Evolutionary conservation across 2,329 filamentous ascomycete species (phyloP).

Genomic region (Thelonectria discophora): DNA sequence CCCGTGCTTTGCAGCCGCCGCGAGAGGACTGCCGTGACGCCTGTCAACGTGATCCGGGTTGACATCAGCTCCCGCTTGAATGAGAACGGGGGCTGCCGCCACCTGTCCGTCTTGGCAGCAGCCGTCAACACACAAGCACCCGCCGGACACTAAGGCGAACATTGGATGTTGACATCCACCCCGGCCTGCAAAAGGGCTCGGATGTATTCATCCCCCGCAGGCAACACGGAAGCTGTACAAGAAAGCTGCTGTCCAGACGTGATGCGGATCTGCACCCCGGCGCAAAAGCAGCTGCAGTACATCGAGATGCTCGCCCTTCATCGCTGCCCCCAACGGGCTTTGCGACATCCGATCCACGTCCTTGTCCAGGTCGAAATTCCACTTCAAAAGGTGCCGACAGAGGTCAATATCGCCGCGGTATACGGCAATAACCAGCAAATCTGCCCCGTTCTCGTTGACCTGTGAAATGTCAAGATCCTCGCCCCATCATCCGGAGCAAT

Average conservation of each 20-base stretch:
- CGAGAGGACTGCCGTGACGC: conserved; percentile 1
- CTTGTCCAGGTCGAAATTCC: neutral
- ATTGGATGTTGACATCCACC: neutral
- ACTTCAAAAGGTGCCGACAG: neutral
- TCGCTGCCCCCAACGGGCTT: conserved; percentile 9
- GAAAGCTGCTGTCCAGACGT: neutral
- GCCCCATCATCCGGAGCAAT: conserved; percentile 10
- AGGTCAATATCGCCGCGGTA: neutral
- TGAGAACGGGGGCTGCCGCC: neutral
- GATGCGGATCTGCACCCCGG: conserved; percentile 5
- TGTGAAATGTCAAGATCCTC: neutral
- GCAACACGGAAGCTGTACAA: neutral
- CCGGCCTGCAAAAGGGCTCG: neutral
- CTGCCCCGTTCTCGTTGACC: neutral
- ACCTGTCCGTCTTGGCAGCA: neutral
- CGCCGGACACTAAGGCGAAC: neutral
- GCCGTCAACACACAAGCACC: neutral
- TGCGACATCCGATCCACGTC: neutral
- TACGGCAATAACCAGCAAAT: conserved; percentile 4
- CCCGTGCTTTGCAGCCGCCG: neutral
- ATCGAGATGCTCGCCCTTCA: neutral
- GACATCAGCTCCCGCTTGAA: conserved; percentile 1
- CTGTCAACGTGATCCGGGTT: neutral
- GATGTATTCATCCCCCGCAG: neutral
- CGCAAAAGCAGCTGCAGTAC: neutral